Conservation (phyloP, 768 basidiomycete genomes). For the Dacryopinax primogenitus region DNA sequence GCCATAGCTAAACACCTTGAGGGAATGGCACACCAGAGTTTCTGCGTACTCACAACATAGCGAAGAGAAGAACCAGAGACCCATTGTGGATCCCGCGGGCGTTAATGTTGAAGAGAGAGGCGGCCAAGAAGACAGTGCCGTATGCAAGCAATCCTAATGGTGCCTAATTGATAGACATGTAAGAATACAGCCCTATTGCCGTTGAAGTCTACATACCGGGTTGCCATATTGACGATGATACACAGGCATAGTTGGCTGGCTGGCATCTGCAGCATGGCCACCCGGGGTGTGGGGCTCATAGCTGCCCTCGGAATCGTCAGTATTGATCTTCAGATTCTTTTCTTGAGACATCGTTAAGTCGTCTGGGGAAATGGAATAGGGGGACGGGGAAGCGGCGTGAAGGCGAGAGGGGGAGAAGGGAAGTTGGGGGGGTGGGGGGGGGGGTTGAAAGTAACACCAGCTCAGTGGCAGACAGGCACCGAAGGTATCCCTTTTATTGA, state of each 20-base stretch:
- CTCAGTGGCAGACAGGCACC: neutral
- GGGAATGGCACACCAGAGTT: neutral
- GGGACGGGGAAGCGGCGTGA: neutral
- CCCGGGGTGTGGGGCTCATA: constrained; percentile 2
- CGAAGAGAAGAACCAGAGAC: neutral
- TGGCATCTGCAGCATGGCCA: neutral
- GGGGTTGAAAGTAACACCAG: neutral
- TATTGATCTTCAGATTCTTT: neutral
- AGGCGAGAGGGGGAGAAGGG: neutral
- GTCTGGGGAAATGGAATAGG: neutral
- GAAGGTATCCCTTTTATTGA: neutral
- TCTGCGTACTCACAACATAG: neutral
- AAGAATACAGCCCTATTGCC: neutral
- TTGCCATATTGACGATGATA: constrained; percentile 7
- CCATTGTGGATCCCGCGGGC: neutral
- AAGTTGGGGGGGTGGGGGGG: neutral
- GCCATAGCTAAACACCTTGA: neutral
- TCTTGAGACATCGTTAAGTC: neutral
- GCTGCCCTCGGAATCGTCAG: neutral
- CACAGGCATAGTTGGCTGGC: neutral
- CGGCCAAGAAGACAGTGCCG: neutral
- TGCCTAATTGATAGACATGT: neutral
- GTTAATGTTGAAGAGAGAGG: neutral
- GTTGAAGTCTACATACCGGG: neutral
- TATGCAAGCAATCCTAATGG: neutral